phyloP scores from a whole-genome alignment of 2,329 filamentous ascomycete genomes.

The Penicillium griseofulvum region DNA sequence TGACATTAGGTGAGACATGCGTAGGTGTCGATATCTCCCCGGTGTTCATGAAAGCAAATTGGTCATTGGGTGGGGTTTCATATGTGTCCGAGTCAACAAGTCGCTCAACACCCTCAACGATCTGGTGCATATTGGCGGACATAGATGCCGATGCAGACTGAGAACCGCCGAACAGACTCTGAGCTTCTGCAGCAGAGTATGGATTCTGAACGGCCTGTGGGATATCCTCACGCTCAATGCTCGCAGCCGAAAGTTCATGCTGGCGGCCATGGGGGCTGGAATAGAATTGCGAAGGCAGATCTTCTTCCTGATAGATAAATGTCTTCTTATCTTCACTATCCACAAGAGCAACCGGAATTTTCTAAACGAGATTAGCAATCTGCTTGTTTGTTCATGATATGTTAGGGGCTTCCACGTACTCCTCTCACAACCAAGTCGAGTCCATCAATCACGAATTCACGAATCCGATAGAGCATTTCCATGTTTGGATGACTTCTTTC shows the following conservation, averaged over 20 bases:
- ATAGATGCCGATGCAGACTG: conserved; percentile 50
- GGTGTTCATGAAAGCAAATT: conserved; percentile 27
- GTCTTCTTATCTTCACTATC: conserved; percentile 44
- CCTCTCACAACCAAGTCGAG: conserved; percentile 55
- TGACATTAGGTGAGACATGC: conserved; percentile 20
- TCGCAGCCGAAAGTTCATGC: conserved; percentile 40
- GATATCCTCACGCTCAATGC: conserved; percentile 43
- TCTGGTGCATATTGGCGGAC: conserved; percentile 42
- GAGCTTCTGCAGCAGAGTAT: conserved; percentile 26
- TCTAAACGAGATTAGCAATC: conserved; percentile 28
- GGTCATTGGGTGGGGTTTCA: conserved; percentile 32
- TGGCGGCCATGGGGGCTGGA: conserved; percentile 45
- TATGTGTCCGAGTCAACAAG: conserved; percentile 43
- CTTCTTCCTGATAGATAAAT: conserved; percentile 56
- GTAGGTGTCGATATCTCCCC: conserved; percentile 25
- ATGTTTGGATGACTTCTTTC: conserved; percentile 57
- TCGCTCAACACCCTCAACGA: conserved; percentile 40
- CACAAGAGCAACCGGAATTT: conserved; percentile 50
- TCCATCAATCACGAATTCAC: conserved; percentile 62
- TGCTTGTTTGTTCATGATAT: neutral
- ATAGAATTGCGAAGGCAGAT: conserved; percentile 50
- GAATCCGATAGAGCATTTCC: conserved; percentile 66
- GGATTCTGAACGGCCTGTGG: conserved; percentile 27
- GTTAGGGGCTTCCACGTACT: conserved; percentile 27
- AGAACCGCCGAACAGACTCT: conserved; percentile 40